phyloP scores from a whole-genome alignment of 129 eudicot genomes.

The Flaveria linearis region DNA sequence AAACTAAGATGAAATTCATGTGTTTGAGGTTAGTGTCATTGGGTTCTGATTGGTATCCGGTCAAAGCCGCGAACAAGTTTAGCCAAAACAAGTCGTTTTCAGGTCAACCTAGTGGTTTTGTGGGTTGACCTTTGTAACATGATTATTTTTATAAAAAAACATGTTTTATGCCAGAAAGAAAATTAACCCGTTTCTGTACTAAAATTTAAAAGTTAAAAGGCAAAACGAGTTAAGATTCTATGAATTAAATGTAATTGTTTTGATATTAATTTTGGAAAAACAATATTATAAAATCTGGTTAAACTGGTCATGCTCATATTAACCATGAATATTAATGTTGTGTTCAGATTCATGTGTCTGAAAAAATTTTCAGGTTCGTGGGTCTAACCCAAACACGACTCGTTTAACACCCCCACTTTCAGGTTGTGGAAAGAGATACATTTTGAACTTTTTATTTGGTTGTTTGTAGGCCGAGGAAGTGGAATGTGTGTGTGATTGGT shows the following conservation, averaged over 20 bases:
- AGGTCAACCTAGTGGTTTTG: not conserved
- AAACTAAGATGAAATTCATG: too few relatives aligned
- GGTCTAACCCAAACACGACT: not conserved
- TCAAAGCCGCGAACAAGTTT: not conserved
- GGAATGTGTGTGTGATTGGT: constrained; percentile 97
- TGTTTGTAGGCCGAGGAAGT: constrained; percentile 84
- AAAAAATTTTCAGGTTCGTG: too few relatives aligned
- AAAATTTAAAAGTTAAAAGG: too few relatives aligned
- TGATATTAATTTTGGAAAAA: too few relatives aligned
- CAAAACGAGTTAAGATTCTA: too few relatives aligned
- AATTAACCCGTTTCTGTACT: too few relatives aligned
- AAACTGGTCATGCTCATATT: not conserved
- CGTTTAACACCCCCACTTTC: not conserved
- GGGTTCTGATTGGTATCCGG: too few relatives aligned
- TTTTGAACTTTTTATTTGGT: constrained; percentile 1
- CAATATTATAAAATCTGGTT: too few relatives aligned
- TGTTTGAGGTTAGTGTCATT: too few relatives aligned
- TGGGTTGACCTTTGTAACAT: not conserved
- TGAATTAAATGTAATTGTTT: too few relatives aligned
- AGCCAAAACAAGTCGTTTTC: not conserved
- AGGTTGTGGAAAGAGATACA: not conserved
- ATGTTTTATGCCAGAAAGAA: too few relatives aligned
- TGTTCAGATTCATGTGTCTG: not conserved
- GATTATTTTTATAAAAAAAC: too few relatives aligned
- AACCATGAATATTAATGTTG: not conserved